A percentile compares a stretch with the other conserved stretches of the same genome.
Conservation (phyloP, 2,329 filamentous ascomycete genomes). For the Coleophoma crateriformis region DNA sequence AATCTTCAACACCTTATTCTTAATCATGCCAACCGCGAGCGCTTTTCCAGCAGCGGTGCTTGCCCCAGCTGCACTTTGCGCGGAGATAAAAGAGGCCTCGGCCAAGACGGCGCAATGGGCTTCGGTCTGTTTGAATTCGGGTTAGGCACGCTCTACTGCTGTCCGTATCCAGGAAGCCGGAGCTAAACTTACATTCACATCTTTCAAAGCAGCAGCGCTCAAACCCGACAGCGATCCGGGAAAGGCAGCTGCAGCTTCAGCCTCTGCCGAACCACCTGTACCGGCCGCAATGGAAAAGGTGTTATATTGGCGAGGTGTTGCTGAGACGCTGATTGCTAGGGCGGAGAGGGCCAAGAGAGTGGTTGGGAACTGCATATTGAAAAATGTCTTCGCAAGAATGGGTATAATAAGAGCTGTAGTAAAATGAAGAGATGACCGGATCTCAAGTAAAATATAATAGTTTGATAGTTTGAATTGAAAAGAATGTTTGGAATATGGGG, state of each 20-base stretch:
- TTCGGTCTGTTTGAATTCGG: background rate
- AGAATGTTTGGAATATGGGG: background rate
- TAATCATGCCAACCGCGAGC: background rate
- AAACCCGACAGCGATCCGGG: background rate
- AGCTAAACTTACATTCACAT: constrained; percentile 1
- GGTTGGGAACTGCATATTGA: background rate
- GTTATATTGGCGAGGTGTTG: background rate
- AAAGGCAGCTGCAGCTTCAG: background rate
- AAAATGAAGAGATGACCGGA: background rate
- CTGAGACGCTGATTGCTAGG: background rate
- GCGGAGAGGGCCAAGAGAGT: background rate
- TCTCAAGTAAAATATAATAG: background rate
- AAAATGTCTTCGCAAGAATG: background rate
- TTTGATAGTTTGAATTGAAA: too few relatives aligned
- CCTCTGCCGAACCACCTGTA: background rate
- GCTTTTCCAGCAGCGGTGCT: background rate
- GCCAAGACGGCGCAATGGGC: background rate
- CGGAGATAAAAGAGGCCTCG: background rate
- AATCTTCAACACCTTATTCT: background rate
- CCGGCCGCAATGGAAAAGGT: background rate
- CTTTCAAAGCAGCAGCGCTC: background rate
- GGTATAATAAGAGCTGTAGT: background rate
- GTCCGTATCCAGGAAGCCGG: background rate
- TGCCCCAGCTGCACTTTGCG: background rate
- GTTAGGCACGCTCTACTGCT: background rate